Evolutionary conservation across 2,329 filamentous ascomycete species (phyloP).

Genomic region (Alternaria alternata): DNA sequence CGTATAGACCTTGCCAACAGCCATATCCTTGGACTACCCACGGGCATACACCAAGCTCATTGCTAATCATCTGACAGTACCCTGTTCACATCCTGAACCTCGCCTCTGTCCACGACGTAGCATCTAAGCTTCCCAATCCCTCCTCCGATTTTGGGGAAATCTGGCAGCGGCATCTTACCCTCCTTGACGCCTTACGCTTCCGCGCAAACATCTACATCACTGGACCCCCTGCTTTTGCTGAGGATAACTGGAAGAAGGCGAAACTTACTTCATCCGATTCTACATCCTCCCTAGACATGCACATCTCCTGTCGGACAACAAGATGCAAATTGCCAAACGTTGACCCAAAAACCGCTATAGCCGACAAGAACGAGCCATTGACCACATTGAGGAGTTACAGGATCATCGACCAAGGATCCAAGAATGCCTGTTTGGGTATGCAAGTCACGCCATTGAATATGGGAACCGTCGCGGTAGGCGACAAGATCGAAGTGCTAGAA

Average conservation of each 20-base stretch:
- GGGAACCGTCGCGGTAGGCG: conserved; percentile 43
- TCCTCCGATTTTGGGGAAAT: conserved; percentile 49
- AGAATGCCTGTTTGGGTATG: conserved; percentile 70
- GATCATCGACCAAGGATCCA: conserved; percentile 68
- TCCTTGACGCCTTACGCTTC: conserved; percentile 70
- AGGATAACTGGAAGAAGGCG: conserved; percentile 74
- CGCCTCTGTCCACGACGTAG: conserved; percentile 68
- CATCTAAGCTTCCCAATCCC: conserved; percentile 63
- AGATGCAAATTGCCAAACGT: conserved; percentile 77
- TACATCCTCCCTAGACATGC: conserved; percentile 49
- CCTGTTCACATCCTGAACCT: conserved; percentile 74
- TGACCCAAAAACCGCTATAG: conserved; percentile 66
- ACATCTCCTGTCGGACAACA: conserved; percentile 70
- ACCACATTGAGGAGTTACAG: conserved; percentile 66
- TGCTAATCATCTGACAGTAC: conserved; percentile 59
- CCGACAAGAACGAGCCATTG: conserved; percentile 65
- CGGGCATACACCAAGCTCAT: not conserved
- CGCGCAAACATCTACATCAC: conserved; percentile 76
- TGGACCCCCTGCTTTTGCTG: conserved; percentile 69
- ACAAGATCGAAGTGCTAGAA: conserved; percentile 44
- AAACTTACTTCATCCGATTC: conserved; percentile 14
- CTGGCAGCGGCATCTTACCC: conserved; percentile 50
- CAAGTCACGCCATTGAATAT: conserved; percentile 64
- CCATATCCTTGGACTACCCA: not conserved
- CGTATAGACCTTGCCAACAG: conserved; percentile 1